These are phyloP conservation scores for Populus hybrid DNA, from an alignment of 441 rosid species.

Conservation along the genomic window DNA sequence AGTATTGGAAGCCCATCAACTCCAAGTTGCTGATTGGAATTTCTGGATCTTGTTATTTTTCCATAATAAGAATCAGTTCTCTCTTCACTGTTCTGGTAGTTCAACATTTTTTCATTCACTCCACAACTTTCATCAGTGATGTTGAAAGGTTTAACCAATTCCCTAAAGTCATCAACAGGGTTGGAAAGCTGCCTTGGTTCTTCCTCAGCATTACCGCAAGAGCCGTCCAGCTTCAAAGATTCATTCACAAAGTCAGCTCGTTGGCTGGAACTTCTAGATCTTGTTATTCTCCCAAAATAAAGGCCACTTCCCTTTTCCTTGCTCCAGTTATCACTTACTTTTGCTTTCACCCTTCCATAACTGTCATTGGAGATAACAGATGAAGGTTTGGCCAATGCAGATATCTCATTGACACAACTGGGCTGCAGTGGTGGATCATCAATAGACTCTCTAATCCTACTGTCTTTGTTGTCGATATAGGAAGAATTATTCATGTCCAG, in stretches of 20 bases:
- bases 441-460: conserved; percentile 20
- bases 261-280: conserved; percentile 37
- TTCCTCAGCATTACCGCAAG: conserved; percentile 18
- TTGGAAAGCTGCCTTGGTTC: conserved; percentile 14
- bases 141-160: conserved; percentile 10
- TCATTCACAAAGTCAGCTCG: conserved; percentile 29
- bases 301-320: conserved; percentile 30
- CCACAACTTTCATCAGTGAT: conserved; percentile 3
- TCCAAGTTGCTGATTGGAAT: conserved; percentile 2
- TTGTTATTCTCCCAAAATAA: conserved; percentile 31
- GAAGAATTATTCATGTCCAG: conserved; percentile 28
- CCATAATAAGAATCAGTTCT: conserved; percentile 14
- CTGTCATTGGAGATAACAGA: conserved; percentile 27
- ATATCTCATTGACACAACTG: conserved; percentile 13
- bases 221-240: conserved; percentile 18
- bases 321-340: conserved; percentile 25
- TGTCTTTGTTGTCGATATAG: conserved; percentile 29
- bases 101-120: conserved; percentile 7
- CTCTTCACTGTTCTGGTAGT: conserved; percentile 4
- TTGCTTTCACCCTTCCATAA: conserved; percentile 25
- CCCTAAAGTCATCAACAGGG: conserved; percentile 3
- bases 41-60: conserved; percentile 14
- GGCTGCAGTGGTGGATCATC: conserved; percentile 14
- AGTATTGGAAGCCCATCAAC: conserved; percentile 6
- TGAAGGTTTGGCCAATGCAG: conserved; percentile 23